Base-by-base conservation (phyloP, 495 filamentous ascomycete genomes). In the Friedmanniomyces simplex region DNA sequence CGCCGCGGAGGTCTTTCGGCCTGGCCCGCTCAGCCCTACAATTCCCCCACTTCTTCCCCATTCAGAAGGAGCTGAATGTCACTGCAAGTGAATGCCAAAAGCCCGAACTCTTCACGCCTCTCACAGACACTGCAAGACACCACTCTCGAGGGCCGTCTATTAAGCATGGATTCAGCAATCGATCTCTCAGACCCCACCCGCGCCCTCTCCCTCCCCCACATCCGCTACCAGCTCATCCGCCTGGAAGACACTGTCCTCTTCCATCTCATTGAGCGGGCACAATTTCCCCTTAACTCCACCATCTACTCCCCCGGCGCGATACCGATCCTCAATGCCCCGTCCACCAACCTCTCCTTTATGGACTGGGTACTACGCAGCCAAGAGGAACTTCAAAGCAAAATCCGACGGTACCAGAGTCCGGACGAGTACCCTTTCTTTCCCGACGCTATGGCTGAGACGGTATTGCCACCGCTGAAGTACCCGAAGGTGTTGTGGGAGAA, bases 361-460 rank as follows among this genome's bases (percentile, higher is more conserved):
- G 93, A 97, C 75, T 99, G 89, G 83, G 84, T 95, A 66, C 83
- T 99, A 21, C 75, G 77, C 61, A 85, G 94, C 70, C 87, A 95
- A 67, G 94, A 99, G 71, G 82, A 80, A 22, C 73, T 99, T 1
- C 90, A 96, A 62, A 95, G 90, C n/a, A 81, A 88, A 20, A 87
- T 99, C 58, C 90, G 94, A 57, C 90, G 94, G 67, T 99, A 88
- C 76, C 82, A 97, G 69, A 86, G 89, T 11, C 94, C 93, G 12
- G 94, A 99, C 74, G 93, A 99, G 73, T 93, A 96, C 71, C 86
- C 94, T 13, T 99, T 96, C 83, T 99, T 96, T 76, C 88, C 89
- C 1, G 82, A 87, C 10, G 83, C 78, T 4, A 74, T 96, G 18
- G 82, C 89, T 66, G 75, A 77, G 43, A 90, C 93, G 10, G 85